Evolutionary conservation across 305 asterid species (phyloP).

Genomic region (Caryopteris hybrid): DNA sequence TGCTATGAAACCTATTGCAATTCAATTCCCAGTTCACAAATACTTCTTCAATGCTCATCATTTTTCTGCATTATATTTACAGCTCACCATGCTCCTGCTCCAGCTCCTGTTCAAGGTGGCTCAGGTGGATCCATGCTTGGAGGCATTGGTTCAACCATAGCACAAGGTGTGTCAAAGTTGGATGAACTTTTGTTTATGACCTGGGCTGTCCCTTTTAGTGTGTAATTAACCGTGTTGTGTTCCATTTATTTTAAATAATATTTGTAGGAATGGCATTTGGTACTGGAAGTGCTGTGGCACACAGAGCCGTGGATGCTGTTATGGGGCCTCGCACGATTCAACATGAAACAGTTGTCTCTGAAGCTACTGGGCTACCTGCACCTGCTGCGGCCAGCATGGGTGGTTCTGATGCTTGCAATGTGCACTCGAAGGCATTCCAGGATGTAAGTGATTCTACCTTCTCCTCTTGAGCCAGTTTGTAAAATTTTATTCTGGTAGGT

Average conservation of each 20-base stretch:
- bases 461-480: neutral
- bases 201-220: neutral
- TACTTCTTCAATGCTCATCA: neutral
- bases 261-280: slow-evolving; percentile 50
- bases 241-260: neutral
- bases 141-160: slow-evolving; percentile 53
- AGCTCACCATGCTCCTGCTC: slow-evolving; percentile 68
- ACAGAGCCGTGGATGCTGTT: slow-evolving; percentile 50
- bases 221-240: neutral
- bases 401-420: slow-evolving; percentile 49
- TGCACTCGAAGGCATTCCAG: slow-evolving; percentile 61
- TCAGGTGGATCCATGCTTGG: slow-evolving; percentile 56
- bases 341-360: slow-evolving; percentile 37
- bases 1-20: too few species aligned
- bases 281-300: slow-evolving; percentile 46
- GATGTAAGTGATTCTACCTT: slow-evolving; percentile 40
- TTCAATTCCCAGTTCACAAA: neutral
- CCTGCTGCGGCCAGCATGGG: slow-evolving; percentile 29
- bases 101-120: slow-evolving; percentile 47
- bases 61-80: slow-evolving; percentile 13
- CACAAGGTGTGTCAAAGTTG: slow-evolving; percentile 33
- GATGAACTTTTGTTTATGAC: neutral
- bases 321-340: slow-evolving; percentile 51
- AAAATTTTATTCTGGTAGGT: neutral
- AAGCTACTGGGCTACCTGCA: slow-evolving; percentile 29